Base-by-base conservation (phyloP, 2,329 filamentous ascomycete species). In the Aspergillus carbonarius region DNA sequence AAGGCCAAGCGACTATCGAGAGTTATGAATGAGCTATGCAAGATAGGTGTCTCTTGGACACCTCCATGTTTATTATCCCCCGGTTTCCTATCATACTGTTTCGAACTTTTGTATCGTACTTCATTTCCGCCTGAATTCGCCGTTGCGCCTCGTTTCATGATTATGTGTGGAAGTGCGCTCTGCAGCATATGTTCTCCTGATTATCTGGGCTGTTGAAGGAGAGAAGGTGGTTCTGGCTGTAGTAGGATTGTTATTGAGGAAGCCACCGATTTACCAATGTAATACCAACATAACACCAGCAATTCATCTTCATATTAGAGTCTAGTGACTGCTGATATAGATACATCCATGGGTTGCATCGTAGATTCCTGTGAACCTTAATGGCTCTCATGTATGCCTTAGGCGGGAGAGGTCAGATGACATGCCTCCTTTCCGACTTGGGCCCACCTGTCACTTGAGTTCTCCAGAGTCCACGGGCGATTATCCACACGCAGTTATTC, bases 1-100 rank as follows among this genome's bases (percentile, higher is more conserved):
- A 55, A 85, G 95, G 56, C 93, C 93, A 10, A 95, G 91, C 72
- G 95, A 99, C 77, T 98, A 95, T 74, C 85, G 91, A 63, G 91
- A 96, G 79, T 81, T 96, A 50, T 93, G 61, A 70, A 55, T 15
- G 46, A 34, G 13, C 23, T 32, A 57, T 48, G 34, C 34, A 20
- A 23, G 17, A 37, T 44, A 17, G 25, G 5, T 12, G 32, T 35
- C 35, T 39, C 32, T 48, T 54, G 20, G 23, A 15, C 17, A 34
- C 15, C 49, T 18, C 32, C 20, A n/a, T 17, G 25, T 23, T 18
- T 32, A 9, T 32, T 30, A 47, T 2, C 15, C 35, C n/a, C n/a
- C 35, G 23, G 42, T 27, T 20, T 46, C 42, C 15, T 13, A 15
- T 23, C 25, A 5, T n/a, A 15, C 42, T 47, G 30, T 32, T 32